A percentile compares a stretch with the other conserved stretches of the same genome.
Conservation (phyloP, 2,329 filamentous ascomycete species). For the Sordariomycetes sp. region DNA sequence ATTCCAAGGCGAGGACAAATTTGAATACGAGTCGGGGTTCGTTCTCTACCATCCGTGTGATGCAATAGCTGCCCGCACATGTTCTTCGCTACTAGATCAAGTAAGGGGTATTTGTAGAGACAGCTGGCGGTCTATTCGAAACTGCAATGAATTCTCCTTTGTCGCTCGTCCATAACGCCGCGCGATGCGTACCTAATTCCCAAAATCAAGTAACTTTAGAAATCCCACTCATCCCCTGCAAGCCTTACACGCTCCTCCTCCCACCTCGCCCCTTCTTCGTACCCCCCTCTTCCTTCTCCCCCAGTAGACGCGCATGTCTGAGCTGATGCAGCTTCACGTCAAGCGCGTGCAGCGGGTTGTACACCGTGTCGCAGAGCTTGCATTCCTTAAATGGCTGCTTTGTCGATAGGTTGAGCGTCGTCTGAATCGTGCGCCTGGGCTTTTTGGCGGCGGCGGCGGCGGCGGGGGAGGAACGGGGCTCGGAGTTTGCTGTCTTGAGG, state of each 20-base stretch:
- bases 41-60: too few relatives aligned
- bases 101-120: background rate
- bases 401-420: conserved; percentile 31
- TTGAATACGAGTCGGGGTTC: too few relatives aligned
- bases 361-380: conserved; percentile 29
- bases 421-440: conserved; percentile 19
- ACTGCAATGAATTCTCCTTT: background rate
- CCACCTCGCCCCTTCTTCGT: background rate
- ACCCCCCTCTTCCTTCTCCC: background rate
- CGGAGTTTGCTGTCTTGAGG: background rate
- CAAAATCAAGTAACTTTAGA: background rate
- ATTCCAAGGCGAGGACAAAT: too few relatives aligned
- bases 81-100: background rate
- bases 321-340: conserved; percentile 31
- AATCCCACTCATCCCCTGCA: background rate
- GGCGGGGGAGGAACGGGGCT: background rate
- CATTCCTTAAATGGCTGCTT: conserved; percentile 31
- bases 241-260: background rate
- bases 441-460: background rate
- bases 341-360: conserved; percentile 30
- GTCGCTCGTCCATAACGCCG: background rate
- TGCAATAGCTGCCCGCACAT: too few relatives aligned
- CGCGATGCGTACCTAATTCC: background rate
- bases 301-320: conserved; percentile 17
- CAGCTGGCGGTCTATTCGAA: background rate